Conservation (phyloP, 176 grass and related monocot species). For the Aegilops tauschii region DNA sequence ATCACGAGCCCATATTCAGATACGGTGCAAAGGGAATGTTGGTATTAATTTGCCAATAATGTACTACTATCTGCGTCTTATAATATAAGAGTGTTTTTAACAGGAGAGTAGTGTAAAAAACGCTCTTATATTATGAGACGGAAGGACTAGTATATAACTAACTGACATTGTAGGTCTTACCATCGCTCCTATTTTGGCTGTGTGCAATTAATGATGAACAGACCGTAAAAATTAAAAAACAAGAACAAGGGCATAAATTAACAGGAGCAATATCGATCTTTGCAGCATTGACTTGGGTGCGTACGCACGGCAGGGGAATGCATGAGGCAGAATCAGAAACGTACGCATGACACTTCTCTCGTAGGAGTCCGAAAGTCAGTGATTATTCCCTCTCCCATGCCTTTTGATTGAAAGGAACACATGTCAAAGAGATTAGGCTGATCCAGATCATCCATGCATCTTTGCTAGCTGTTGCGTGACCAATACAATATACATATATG, state of each 20-base stretch:
- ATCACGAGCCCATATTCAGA: background rate
- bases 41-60: background rate
- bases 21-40: background rate
- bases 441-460: conserved; percentile 12
- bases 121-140: too few species aligned
- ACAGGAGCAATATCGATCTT: background rate
- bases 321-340: conserved; percentile 27
- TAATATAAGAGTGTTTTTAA: too few species aligned
- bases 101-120: too few species aligned
- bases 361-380: conserved; percentile 31
- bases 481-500: conserved; percentile 7
- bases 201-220: too few species aligned
- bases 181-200: background rate
- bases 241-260: background rate
- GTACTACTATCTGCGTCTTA: too few species aligned
- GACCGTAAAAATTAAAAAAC: background rate
- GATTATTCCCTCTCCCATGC: conserved; percentile 13
- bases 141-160: too few species aligned
- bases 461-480: conserved; percentile 17
- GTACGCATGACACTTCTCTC: background rate
- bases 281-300: conserved; percentile 22
- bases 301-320: background rate
- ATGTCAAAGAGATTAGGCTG: conserved; percentile 12
- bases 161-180: background rate
- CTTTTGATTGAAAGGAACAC: conserved; percentile 43